Evolutionary conservation across 441 rosid genomes (phyloP).

Genomic region (Croton laevigatus): DNA sequence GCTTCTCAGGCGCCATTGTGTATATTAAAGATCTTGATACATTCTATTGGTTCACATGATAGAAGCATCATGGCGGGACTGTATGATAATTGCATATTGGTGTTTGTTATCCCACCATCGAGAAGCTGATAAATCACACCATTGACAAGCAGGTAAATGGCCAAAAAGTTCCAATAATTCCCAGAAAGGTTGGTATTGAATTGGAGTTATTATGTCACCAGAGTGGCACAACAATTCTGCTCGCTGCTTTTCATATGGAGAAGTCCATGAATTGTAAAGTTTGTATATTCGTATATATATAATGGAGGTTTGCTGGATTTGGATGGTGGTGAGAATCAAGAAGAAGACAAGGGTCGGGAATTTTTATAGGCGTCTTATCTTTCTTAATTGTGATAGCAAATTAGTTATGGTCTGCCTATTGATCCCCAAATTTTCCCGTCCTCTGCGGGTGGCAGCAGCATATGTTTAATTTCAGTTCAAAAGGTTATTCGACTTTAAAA

Average conservation of each 20-base stretch:
- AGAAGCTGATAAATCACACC: not conserved
- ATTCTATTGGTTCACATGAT: constrained; percentile 11
- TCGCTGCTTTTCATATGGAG: constrained; percentile 8
- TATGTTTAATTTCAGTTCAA: constrained; percentile 1
- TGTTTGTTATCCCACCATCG: constrained; percentile 10
- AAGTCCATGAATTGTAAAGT: constrained; percentile 4
- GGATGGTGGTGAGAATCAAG: constrained; percentile 5
- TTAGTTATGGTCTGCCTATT: constrained; percentile 6
- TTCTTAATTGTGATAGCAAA: not conserved
- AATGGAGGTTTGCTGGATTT: not conserved
- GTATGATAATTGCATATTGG: constrained; percentile 17
- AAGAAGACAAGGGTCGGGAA: not conserved
- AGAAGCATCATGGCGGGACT: constrained; percentile 23
- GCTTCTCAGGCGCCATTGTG: constrained; percentile 20
- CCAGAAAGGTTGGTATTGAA: constrained; percentile 9
- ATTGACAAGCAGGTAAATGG: constrained; percentile 17
- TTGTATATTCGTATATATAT: not conserved
- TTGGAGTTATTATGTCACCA: constrained; percentile 1
- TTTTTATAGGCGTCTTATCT: not conserved
- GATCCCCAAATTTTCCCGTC: not conserved
- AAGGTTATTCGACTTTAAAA: not conserved
- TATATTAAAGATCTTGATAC: constrained; percentile 16
- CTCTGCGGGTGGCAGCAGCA: constrained; percentile 1
- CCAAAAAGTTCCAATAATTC: constrained; percentile 10
- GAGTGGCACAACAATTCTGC: not conserved